Evolutionary conservation across 805 yeast genomes (phyloP).

Genomic region (Saccharomycopsis vini): DNA sequence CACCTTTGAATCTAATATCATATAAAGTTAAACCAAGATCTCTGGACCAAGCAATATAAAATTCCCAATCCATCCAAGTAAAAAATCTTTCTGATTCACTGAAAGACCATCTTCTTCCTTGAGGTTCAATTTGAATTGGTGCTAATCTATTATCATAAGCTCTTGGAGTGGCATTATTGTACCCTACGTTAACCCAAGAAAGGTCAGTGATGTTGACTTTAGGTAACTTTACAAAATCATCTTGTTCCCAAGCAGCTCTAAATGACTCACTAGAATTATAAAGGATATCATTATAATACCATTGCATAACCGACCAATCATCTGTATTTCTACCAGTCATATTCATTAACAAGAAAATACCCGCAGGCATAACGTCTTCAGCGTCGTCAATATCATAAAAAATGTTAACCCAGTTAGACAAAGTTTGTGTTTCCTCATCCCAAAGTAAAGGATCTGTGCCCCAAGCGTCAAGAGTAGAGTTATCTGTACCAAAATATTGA

Average conservation of each 20-base stretch:
- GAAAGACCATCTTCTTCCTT: conserved; percentile 25
- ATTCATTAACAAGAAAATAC: too few relatives aligned
- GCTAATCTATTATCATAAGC: conserved; percentile 21
- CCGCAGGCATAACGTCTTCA: too few relatives aligned
- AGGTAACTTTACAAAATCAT: conserved; percentile 20
- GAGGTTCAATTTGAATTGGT: conserved; percentile 23
- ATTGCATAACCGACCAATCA: conserved; percentile 18
- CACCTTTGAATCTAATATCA: conserved; percentile 26
- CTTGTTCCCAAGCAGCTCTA: conserved; percentile 21
- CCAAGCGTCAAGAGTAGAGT: conserved; percentile 22
- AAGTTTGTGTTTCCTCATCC: conserved; percentile 19
- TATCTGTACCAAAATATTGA: conserved; percentile 20
- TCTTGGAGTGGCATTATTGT: neutral
- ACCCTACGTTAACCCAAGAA: conserved; percentile 9
- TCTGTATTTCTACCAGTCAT: too few relatives aligned
- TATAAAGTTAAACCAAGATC: conserved; percentile 23
- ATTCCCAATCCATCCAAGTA: conserved; percentile 27
- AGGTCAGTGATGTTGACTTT: conserved; percentile 13
- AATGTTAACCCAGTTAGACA: conserved; percentile 20
- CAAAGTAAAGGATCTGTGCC: conserved; percentile 22
- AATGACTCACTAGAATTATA: conserved; percentile 23
- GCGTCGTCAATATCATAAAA: conserved; percentile 20
- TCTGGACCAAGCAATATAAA: conserved; percentile 23
- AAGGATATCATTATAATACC: conserved; percentile 22
- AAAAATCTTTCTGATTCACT: conserved; percentile 24